Percentiles rank a stretch among this genome's conserved stretches.
Conservation (phyloP, 1,284 basidiomycete genomes). For the Pseudozyma hubeiensis region DNA sequence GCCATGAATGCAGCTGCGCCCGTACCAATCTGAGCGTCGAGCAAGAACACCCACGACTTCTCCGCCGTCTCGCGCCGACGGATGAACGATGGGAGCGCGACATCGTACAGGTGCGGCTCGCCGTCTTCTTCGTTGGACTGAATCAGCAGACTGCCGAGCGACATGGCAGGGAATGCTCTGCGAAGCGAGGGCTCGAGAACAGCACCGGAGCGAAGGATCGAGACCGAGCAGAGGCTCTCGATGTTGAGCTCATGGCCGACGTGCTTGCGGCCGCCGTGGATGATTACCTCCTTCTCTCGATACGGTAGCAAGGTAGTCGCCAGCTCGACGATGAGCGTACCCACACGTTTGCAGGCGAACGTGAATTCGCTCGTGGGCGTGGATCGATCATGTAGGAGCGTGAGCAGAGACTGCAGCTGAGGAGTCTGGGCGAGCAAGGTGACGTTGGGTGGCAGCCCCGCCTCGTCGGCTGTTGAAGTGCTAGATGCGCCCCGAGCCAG, state of each 20-base stretch:
- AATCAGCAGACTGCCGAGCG: conserved; percentile 88
- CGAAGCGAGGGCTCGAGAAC: conserved; percentile 90
- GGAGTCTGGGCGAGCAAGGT: conserved; percentile 81
- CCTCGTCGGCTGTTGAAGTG: conserved; percentile 21
- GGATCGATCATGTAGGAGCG: conserved; percentile 79
- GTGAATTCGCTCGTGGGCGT: conserved; percentile 81
- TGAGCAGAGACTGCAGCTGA: conserved; percentile 78
- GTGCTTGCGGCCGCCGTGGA: conserved; percentile 76
- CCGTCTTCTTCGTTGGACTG: conserved; percentile 84
- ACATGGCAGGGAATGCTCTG: conserved; percentile 86
- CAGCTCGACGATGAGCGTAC: conserved; percentile 85
- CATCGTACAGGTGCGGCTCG: conserved; percentile 87
- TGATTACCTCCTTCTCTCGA: conserved; percentile 73
- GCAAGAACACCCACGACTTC: conserved; percentile 84
- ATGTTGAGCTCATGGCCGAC: conserved; percentile 77
- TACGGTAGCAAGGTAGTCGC: conserved; percentile 86
- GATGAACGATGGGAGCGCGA: conserved; percentile 76
- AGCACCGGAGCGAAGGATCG: conserved; percentile 86
- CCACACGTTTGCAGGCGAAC: conserved; percentile 85
- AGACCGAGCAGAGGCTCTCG: conserved; percentile 80
- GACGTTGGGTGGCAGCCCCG: conserved; percentile 72
- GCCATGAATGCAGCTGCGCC: conserved; percentile 96
- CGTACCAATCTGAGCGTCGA: conserved; percentile 96
- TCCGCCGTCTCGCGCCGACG: conserved; percentile 69
- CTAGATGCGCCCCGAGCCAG: conserved; percentile 12